Conservation (phyloP, 192 early-diverging fungal genomes). For the Coemansia sp. region DNA sequence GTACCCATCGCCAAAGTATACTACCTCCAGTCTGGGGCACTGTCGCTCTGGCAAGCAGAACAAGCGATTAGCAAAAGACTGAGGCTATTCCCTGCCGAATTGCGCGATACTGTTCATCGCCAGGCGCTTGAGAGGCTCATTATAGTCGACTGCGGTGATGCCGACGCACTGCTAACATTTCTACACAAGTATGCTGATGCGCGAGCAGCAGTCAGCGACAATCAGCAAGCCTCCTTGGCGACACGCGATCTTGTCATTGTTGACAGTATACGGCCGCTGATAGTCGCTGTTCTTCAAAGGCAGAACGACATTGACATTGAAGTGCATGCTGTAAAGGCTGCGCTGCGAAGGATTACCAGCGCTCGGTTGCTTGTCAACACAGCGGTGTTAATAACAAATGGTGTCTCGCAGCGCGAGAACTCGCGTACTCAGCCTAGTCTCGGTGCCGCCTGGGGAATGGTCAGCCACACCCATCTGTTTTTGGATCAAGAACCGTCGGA, state of each 20-base stretch:
- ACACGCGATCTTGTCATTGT: conserved; percentile 36
- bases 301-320: conserved; percentile 23
- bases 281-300: conserved; percentile 28
- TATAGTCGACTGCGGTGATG: conserved; percentile 35
- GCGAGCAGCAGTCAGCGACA: not conserved
- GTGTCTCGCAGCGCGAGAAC: conserved; percentile 36
- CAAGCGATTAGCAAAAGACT: conserved; percentile 21
- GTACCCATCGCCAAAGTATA: conserved; percentile 17
- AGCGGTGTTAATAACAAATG: conserved; percentile 41
- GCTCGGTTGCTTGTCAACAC: not conserved
- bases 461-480: conserved; percentile 41
- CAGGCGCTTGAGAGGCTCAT: conserved; percentile 38
- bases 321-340: conserved; percentile 35
- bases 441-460: conserved; percentile 33
- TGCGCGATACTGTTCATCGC: conserved; percentile 9
- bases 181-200: conserved; percentile 37
- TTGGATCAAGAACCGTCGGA: not conserved
- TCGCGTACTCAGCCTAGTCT: conserved; percentile 37
- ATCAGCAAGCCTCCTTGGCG: not conserved
- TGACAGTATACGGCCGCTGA: conserved; percentile 42
- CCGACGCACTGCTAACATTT: conserved; percentile 40
- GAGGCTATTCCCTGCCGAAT: not conserved
- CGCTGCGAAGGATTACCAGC: conserved; percentile 26
- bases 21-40: conserved; percentile 35
- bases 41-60: conserved; percentile 37